These are phyloP conservation scores for Trichopus zeylanicus DNA, from an alignment of 116 monocot genomes.

Conservation along the genomic window DNA sequence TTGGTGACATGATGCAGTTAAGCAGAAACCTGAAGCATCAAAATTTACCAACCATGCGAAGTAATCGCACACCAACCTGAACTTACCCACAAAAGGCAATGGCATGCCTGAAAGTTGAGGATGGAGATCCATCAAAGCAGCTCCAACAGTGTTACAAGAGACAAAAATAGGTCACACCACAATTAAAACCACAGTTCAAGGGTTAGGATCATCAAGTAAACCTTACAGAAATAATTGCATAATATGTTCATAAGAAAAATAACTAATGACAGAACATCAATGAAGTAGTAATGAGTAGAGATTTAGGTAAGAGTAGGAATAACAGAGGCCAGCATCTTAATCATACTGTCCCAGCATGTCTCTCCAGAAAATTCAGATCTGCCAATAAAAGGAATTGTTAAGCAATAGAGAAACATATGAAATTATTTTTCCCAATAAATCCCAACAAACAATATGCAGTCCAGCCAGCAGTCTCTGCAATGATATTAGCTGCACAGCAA, in stretches of 20 bases:
- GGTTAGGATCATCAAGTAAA: slow-evolving; percentile 1
- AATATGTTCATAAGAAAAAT: not conserved
- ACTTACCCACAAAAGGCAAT: too few relatives aligned
- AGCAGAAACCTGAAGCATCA: too few relatives aligned
- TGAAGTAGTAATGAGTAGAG: too few relatives aligned
- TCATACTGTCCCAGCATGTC: not conserved
- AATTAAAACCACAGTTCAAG: not conserved
- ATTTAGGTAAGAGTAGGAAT: not conserved
- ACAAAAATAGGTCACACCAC: too few relatives aligned
- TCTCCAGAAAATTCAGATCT: not conserved
- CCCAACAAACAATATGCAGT: not conserved
- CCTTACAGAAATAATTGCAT: not conserved
- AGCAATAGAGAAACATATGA: slow-evolving; percentile 11
- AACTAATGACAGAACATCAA: too few relatives aligned
- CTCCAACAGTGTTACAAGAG: not conserved
- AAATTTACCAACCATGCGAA: too few relatives aligned
- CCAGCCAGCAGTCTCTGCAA: slow-evolving; percentile 50
- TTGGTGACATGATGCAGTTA: too few relatives aligned
- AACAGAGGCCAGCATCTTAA: too few relatives aligned
- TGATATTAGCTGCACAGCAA: slow-evolving; percentile 61
- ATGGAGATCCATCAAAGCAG: not conserved
- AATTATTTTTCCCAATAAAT: slow-evolving; percentile 5
- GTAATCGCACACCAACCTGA: too few relatives aligned
- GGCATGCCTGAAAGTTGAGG: too few relatives aligned
- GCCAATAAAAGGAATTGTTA: slow-evolving; percentile 10